Evolutionary conservation across 495 filamentous ascomycete genomes (phyloP).

Genomic region (Chaetomidium leptoderma): DNA sequence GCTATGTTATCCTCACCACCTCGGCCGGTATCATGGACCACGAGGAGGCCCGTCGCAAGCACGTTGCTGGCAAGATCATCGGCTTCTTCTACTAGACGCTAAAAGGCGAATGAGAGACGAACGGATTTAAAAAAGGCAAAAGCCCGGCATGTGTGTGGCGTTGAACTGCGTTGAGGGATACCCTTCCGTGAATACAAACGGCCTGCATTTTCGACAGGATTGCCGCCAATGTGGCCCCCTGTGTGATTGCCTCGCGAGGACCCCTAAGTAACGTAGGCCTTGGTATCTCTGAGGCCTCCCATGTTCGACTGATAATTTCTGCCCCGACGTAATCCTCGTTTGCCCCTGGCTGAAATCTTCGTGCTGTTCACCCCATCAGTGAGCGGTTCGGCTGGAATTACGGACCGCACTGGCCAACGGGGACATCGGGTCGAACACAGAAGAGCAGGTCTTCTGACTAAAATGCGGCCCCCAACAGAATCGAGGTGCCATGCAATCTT

Average conservation of each 20-base stretch:
- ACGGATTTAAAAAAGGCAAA: slow-evolving; percentile 5
- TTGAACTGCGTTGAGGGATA: slow-evolving; percentile 18
- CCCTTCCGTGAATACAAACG: slow-evolving; percentile 18
- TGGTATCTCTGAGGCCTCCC: neutral
- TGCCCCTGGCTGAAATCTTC: too few relatives aligned
- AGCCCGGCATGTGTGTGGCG: slow-evolving; percentile 15
- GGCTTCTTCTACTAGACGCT: slow-evolving; percentile 85
- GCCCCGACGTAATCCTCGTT: too few relatives aligned
- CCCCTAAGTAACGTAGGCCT: neutral
- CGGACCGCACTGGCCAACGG: too few relatives aligned
- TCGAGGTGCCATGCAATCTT: too few relatives aligned
- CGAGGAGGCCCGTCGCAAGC: slow-evolving; percentile 97
- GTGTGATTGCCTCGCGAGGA: neutral
- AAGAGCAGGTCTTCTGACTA: too few relatives aligned
- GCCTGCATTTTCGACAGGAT: slow-evolving; percentile 5
- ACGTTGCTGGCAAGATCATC: slow-evolving; percentile 93
- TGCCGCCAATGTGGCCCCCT: neutral
- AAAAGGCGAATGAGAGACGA: slow-evolving; percentile 20
- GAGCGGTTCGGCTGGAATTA: too few relatives aligned
- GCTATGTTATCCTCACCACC: slow-evolving; percentile 97
- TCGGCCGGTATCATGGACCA: slow-evolving; percentile 99
- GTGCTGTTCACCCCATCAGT: too few relatives aligned
- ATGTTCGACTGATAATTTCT: neutral
- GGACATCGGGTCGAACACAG: too few relatives aligned
- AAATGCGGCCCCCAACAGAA: too few relatives aligned